Percentiles rank a stretch among this genome's conserved stretches.
These are phyloP conservation scores for Skeletonema tropicum DNA, from an alignment of 108 stramenopile genomes.

Conservation along the genomic window DNA sequence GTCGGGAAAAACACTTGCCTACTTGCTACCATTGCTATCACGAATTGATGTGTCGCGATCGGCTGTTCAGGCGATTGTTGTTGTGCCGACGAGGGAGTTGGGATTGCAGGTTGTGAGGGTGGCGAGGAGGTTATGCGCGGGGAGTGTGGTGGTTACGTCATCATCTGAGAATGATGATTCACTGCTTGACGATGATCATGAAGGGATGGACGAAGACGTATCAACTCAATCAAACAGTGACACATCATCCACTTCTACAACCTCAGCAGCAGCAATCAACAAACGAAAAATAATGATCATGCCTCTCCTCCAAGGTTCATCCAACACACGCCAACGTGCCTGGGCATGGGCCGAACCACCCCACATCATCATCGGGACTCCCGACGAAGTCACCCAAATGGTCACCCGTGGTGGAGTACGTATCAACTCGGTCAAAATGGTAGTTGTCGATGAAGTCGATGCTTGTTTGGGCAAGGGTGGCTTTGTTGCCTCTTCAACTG, in stretches of 20 bases:
- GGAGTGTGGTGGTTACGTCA: not conserved
- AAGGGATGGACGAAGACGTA: not conserved
- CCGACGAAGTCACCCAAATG: conserved; percentile 77
- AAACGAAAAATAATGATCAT: conserved; percentile 83
- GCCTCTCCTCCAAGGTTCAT: conserved; percentile 90
- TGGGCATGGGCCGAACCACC: conserved; percentile 94
- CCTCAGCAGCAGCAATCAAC: not conserved
- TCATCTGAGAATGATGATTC: conserved; percentile 5
- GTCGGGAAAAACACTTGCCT: conserved; percentile 80
- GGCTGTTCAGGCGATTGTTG: conserved; percentile 75
- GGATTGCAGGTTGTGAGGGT: conserved; percentile 91
- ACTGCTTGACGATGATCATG: not conserved
- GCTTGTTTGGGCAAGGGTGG: conserved; percentile 67
- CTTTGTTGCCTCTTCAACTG: not conserved
- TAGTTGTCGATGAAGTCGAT: conserved; percentile 96
- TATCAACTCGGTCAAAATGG: conserved; percentile 71
- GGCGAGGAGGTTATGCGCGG: conserved; percentile 67
- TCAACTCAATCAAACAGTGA: too few relatives aligned
- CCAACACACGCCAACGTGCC: conserved; percentile 76
- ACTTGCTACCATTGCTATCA: conserved; percentile 70
- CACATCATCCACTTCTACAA: too few relatives aligned
- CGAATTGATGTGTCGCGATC: conserved; percentile 53
- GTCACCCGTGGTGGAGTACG: conserved; percentile 75
- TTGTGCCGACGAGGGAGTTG: conserved; percentile 94
- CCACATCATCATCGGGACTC: conserved; percentile 62